phyloP scores from a whole-genome alignment of 2,329 filamentous ascomycete species.

The Penicillium sp. region DNA sequence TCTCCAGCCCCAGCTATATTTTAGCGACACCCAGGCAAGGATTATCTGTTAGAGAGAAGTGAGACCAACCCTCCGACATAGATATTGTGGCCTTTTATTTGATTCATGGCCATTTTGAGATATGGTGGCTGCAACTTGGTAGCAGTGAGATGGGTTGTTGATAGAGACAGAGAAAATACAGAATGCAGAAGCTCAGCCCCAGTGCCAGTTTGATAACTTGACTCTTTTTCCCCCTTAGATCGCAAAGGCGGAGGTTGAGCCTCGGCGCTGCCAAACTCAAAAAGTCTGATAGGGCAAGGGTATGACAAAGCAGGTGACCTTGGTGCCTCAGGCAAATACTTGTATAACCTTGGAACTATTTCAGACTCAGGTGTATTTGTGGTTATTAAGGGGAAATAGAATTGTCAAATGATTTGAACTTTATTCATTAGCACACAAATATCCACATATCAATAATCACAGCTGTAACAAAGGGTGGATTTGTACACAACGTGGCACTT shows the following conservation, averaged over 20 bases:
- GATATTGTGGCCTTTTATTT: slow-evolving; percentile 68
- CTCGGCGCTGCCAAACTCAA: slow-evolving; percentile 14
- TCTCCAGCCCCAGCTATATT: background rate
- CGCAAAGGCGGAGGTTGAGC: slow-evolving; percentile 21
- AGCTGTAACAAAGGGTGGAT: background rate
- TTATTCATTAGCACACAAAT: background rate
- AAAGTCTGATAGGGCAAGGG: slow-evolving; percentile 20
- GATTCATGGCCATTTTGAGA: slow-evolving; percentile 53
- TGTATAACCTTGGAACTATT: too few species aligned
- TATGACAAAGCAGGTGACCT: slow-evolving; percentile 11
- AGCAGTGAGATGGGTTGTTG: background rate
- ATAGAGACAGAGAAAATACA: background rate
- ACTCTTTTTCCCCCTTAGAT: slow-evolving; percentile 6
- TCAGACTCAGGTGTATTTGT: background rate
- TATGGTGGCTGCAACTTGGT: background rate
- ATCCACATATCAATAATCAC: background rate
- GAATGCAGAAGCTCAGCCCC: background rate
- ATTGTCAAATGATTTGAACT: background rate
- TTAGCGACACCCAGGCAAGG: background rate
- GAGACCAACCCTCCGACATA: slow-evolving; percentile 72
- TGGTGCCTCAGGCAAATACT: background rate
- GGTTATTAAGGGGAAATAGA: background rate
- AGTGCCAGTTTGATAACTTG: background rate
- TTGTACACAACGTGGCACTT: background rate
- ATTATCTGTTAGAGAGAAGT: background rate